Evolutionary conservation across 139 green algal genomes (phyloP), one percentile per base, ranked within the genome.

Genomic region (Deuterostichococcus epilithicus): DNA sequence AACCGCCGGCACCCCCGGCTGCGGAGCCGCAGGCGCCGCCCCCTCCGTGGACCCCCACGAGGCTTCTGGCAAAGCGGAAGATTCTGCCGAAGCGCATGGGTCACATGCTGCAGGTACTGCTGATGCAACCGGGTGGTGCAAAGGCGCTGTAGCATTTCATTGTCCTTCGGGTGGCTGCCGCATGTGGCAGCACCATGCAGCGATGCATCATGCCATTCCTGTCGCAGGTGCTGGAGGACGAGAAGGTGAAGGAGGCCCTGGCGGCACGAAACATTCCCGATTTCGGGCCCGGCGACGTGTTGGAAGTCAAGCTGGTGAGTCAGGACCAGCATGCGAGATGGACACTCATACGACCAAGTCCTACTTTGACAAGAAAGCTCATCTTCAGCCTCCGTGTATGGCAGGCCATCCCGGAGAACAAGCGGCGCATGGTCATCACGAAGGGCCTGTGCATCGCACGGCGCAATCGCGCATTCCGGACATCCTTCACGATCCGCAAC

Each of bases 41-140:
- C n/a, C 36, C 81, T n/a, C 86, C 87, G 3, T 91, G 87, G 87
- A 91, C 87, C 1, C 86, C 86, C 28, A 91, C 87, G 0, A 34
- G 60, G 13, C 65, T 85, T 35, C 81, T 91, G 26, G 32, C 34
- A 4, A 91, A 91, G 65, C 77, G 87, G n/a, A 91, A 91, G 60
- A 68, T 58, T 2, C 36, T 89, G 72, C 75, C 81, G 10, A 88
- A 88, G 36, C 78, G 87, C 13, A 91, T 91, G 86, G 80, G 77
- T 20, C 68, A 88, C 74, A 37, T 91, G 70, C 66, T 91, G 38
- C 74, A 82, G 67, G 80, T 81, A 35, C 20, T 67, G 10, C 63
- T 69, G 63, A 36, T 69, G n/a, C 63, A 69, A 18, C 2, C 63
- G 3, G 5, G 63, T 13, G 20, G 30, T 38, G 10, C n/a, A 26